These are phyloP conservation scores for Cymbidium sinense DNA, from an alignment of 106 monocot species.

Conservation along the genomic window DNA sequence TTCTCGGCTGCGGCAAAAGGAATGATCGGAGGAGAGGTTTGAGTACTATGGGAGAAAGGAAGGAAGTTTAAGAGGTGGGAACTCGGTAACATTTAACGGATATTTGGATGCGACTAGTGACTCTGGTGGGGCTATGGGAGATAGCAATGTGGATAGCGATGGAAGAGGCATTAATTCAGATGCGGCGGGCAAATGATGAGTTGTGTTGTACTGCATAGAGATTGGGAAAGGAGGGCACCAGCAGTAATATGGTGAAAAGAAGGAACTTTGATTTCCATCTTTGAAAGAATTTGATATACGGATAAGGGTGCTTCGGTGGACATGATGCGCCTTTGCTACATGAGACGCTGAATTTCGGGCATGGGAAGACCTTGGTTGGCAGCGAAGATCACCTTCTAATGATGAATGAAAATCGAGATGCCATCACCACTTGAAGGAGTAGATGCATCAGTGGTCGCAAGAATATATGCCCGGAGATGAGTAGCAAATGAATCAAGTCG, in stretches of 20 bases:
- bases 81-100: conserved; percentile 20
- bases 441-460: conserved; percentile 17
- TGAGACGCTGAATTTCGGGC: conserved; percentile 8
- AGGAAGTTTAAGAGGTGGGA: conserved; percentile 31
- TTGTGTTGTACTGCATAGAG: conserved; percentile 25
- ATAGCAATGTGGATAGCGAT: conserved; percentile 45
- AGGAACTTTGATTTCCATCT: conserved; percentile 29
- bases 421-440: conserved; percentile 11
- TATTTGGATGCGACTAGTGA: conserved; percentile 20
- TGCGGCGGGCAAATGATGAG: conserved; percentile 5
- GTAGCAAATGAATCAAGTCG: conserved; percentile 84
- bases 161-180: conserved; percentile 44
- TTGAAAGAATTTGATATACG: conserved; percentile 50
- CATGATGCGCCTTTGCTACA: conserved; percentile 21
- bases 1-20: too few relatives aligned
- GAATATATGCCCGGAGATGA: conserved; percentile 62
- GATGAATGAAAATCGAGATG: conserved; percentile 3
- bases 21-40: too few relatives aligned
- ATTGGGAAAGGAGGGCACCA: conserved; percentile 70
- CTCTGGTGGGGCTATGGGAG: conserved; percentile 7
- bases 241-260: conserved; percentile 80
- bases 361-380: conserved; percentile 22
- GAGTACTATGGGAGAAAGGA: conserved; percentile 40
- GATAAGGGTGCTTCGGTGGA: conserved; percentile 37
- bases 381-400: conserved; percentile 2